These are phyloP conservation scores for Entomortierella lignicola DNA, from an alignment of 192 early-diverging fungal genomes.

Conservation along the genomic window DNA sequence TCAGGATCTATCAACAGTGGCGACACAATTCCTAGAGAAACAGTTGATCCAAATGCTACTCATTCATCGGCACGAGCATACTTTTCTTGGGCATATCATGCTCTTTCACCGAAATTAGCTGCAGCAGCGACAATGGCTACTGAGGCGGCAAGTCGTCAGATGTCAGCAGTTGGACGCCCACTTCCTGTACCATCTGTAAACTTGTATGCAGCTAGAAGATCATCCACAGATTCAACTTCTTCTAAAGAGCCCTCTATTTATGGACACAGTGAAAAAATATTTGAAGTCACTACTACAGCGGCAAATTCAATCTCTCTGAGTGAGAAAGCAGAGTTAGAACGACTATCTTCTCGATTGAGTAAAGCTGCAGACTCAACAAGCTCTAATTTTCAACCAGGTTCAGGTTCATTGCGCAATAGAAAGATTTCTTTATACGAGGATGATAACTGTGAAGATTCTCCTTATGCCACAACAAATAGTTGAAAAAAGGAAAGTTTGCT, in stretches of 20 bases:
- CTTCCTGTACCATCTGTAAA: slow-evolving; percentile 30
- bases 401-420: slow-evolving; percentile 15
- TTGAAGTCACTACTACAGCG: slow-evolving; percentile 14
- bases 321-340: slow-evolving; percentile 15
- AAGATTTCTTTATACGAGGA: slow-evolving; percentile 45
- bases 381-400: too few relatives aligned
- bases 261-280: slow-evolving; percentile 3
- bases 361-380: slow-evolving; percentile 24
- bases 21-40: too few relatives aligned
- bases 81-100: slow-evolving; percentile 35
- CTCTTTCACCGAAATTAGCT: slow-evolving; percentile 30
- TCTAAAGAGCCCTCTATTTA: slow-evolving; percentile 1
- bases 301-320: not conserved
- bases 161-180: slow-evolving; percentile 20
- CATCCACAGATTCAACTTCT: slow-evolving; percentile 21
- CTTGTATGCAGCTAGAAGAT: slow-evolving; percentile 6
- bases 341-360: slow-evolving; percentile 25
- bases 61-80: slow-evolving; percentile 1
- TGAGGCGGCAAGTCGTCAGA: slow-evolving; percentile 13
- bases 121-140: slow-evolving; percentile 45
- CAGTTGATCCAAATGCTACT: too few relatives aligned
- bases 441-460: not conserved
- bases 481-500: too few relatives aligned
- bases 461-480: slow-evolving; percentile 1
- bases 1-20: not conserved